These are phyloP conservation scores for Citrus sp. DNA, from an alignment of 345 rosid species.

Conservation along the genomic window DNA sequence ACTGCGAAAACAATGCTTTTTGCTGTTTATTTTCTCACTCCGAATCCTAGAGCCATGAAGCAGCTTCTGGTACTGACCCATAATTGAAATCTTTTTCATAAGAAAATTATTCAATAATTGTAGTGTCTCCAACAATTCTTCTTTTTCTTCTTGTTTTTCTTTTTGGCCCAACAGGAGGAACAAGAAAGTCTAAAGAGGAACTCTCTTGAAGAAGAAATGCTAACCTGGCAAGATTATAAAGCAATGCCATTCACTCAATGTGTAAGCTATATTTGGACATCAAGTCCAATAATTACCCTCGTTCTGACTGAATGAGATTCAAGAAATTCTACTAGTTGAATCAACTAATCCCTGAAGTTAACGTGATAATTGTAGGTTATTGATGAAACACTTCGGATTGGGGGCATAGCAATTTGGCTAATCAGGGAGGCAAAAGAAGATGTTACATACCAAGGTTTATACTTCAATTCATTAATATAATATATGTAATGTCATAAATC, in stretches of 20 bases:
- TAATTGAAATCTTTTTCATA: neutral
- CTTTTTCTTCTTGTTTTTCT: neutral
- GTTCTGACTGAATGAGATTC: neutral
- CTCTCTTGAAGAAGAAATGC: conserved; percentile 19
- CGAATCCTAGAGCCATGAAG: conserved; percentile 55
- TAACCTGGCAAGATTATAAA: conserved; percentile 81
- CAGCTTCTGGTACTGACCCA: conserved; percentile 43
- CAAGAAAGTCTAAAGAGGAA: conserved; percentile 37
- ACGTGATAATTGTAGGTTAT: conserved; percentile 43
- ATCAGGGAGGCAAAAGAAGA: conserved; percentile 88
- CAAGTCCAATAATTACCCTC: neutral
- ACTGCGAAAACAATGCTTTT: conserved; percentile 85
- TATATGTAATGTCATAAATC: neutral
- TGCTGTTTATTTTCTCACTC: conserved; percentile 74
- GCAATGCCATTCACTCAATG: conserved; percentile 84
- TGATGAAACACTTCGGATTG: conserved; percentile 82
- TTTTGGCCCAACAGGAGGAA: conserved; percentile 55
- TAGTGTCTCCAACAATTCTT: neutral
- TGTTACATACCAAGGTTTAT: conserved; percentile 54
- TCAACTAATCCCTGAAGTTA: neutral
- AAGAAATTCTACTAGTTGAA: neutral
- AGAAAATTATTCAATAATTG: neutral
- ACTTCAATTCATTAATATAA: neutral
- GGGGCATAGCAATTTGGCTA: conserved; percentile 90
- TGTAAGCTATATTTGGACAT: conserved; percentile 34